Base-by-base conservation (phyloP, 495 filamentous ascomycete genomes). In the Jackrogersella minutella region DNA sequence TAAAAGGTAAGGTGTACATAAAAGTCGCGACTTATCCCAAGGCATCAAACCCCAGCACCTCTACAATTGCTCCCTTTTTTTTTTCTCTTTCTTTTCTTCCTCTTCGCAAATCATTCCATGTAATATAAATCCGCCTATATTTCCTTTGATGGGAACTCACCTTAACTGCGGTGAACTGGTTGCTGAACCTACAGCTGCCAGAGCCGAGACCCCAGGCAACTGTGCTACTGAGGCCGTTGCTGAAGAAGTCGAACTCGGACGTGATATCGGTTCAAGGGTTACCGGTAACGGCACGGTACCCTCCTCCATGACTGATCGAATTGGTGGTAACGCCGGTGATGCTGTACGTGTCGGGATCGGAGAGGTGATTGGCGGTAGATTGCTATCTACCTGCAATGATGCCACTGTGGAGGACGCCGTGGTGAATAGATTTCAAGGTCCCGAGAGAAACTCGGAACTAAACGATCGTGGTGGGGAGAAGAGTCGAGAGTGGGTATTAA, bases 91-190 rank as follows among this genome's bases (percentile, higher is more conserved):
- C 5, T 16, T 19, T 4, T 49, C 9, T 49, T 31, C 8, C 17
- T 49, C 44, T n/a, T 3, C 44, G 1, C 28, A 22, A 22, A 52
- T 34, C 22, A 36, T n/a, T 13, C 14, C n/a, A 37, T 11, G 9
- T 9, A 17, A 22, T 47, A 40, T 31, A 46, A 31, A 16, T 44
- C 56, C 39, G 46, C 21, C n/a, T 62, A 31, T 54, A 26, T 7
- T 53, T 54, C 0, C 17, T 63, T 3, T 31, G 17, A 17, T 37
- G 30, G 17, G 19, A 41, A 81, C 79, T 78, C 57, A 93, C 90
- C 90, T 87, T 69, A 85, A 73, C 77, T 88, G 89, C 55, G 86
- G 86, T 68, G 87, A 86, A 63, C 67, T 77, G 31, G 84, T 82
- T 52, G 83, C 79, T 22, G 86, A 84, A 46, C 83, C 86, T 64